Base-by-base conservation (phyloP, 1,139 yeast species). In the Blastobotrys illinoisensis region DNA sequence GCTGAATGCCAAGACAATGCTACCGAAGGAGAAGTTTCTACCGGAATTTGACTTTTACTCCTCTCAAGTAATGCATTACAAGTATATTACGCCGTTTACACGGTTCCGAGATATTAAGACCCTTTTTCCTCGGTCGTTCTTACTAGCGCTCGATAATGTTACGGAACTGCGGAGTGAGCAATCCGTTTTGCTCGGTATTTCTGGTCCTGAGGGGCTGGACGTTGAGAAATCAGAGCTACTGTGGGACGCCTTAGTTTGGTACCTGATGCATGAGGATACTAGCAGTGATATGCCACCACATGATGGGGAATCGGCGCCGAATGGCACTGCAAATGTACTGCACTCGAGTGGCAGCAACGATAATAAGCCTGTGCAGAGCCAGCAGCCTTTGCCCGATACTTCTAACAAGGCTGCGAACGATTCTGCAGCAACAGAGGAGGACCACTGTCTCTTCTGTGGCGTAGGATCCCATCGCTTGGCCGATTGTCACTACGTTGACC, bases 371-470 rank as follows among this genome's bases (percentile, higher is more conserved):
- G 32, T 26, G 32, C 40, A 32, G 16, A n/a, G n/a, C n/a, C n/a
- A n/a, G n/a, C n/a, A n/a, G n/a, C n/a, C n/a, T n/a, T n/a, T n/a
- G n/a, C n/a, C n/a, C n/a, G n/a, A n/a, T n/a, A n/a, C n/a, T n/a
- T n/a, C n/a, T 16, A 32, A n/a, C 4, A 21, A 18, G n/a, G 23
- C 46, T 44, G 21, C 23, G 20, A 44, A 11, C 7, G 46, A 14
- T 23, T 20, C 13, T 4, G 20, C 20, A n/a, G 48, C 36, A 23
- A 21, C 16, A 9, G 36, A 14, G 18, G 54, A 52, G 21, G 54
- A 52, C 28, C 49, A 52, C 28, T 52, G 54, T 24, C 49, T 52
- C 16, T 52, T 52, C 20, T 52, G 54, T 46, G 54, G 54, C 3
- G 24, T 24, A 7, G 47, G 46, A 18, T 18, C 26, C 1, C 54